phyloP scores from a whole-genome alignment of 2,329 filamentous ascomycete genomes.

The Ascochyta rabiei region DNA sequence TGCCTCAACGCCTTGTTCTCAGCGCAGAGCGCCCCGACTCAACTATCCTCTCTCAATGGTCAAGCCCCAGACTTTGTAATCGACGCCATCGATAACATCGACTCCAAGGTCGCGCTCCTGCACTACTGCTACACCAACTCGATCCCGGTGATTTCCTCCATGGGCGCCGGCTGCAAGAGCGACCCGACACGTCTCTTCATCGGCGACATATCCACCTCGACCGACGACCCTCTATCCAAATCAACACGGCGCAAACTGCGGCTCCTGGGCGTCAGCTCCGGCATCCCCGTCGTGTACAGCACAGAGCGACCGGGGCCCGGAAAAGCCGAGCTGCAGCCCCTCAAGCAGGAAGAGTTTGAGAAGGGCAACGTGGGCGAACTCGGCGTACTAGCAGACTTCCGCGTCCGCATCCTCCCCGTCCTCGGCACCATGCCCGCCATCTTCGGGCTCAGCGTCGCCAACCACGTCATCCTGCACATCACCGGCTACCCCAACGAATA shows the following conservation, averaged over 20 bases:
- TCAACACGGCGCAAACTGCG: slow-evolving; percentile 82
- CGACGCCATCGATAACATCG: slow-evolving; percentile 98
- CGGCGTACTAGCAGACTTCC: slow-evolving; percentile 87
- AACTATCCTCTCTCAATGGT: slow-evolving; percentile 72
- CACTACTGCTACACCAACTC: slow-evolving; percentile 82
- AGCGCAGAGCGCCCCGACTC: slow-evolving; percentile 65
- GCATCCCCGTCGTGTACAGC: slow-evolving; percentile 91
- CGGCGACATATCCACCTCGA: slow-evolving; percentile 86
- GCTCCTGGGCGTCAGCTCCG: slow-evolving; percentile 74
- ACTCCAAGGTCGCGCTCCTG: slow-evolving; percentile 89
- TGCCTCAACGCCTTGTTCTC: slow-evolving; percentile 84
- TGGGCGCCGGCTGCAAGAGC: slow-evolving; percentile 96
- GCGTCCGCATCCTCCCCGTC: slow-evolving; percentile 92
- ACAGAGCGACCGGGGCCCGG: slow-evolving; percentile 88
- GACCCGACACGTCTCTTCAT: slow-evolving; percentile 83
- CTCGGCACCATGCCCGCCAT: slow-evolving; percentile 97
- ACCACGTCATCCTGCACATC: slow-evolving; percentile 86
- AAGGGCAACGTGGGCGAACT: slow-evolving; percentile 88
- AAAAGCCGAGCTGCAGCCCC: slow-evolving; percentile 85
- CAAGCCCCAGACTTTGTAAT: slow-evolving; percentile 84
- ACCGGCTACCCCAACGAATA: slow-evolving; percentile 86
- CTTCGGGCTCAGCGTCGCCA: slow-evolving; percentile 89
- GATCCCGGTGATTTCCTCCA: slow-evolving; percentile 86
- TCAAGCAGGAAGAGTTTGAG: slow-evolving; percentile 84
- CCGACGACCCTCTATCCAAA: slow-evolving; percentile 86